phyloP scores from a whole-genome alignment of 139 green algal genomes.

The Asterochloris sp. region DNA sequence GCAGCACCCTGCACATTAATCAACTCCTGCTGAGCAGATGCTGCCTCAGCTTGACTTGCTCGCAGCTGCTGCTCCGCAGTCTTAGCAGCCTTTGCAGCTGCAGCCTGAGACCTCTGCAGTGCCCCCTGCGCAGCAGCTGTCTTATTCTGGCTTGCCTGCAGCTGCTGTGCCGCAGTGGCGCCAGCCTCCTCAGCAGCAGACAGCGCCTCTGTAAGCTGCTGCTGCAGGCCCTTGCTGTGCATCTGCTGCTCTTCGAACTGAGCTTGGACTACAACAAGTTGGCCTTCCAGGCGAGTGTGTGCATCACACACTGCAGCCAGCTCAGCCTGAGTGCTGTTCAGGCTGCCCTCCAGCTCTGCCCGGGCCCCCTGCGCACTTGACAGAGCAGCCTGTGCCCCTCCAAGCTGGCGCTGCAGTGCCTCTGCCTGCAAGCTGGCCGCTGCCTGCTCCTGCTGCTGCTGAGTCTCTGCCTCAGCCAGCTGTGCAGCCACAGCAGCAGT shows the following conservation, averaged over 20 bases:
- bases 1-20: not conserved
- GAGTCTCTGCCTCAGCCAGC: not conserved
- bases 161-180: too few species aligned
- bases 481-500: not conserved
- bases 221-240: too few species aligned
- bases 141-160: not conserved
- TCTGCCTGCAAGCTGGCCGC: too few species aligned
- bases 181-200: not conserved
- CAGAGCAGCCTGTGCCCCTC: too few species aligned
- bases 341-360: not conserved
- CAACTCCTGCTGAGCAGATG: not conserved
- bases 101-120: not conserved
- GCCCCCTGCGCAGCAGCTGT: conserved; percentile 3
- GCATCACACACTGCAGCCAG: not conserved
- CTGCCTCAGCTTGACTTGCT: not conserved
- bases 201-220: too few species aligned
- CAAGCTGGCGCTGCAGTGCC: too few species aligned
- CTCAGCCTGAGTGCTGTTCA: not conserved
- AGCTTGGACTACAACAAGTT: too few species aligned
- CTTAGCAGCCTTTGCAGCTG: not conserved
- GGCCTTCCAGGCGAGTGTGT: not conserved
- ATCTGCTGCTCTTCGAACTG: too few species aligned
- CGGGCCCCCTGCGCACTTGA: too few species aligned
- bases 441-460: not conserved
- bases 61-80: not conserved